Base-by-base conservation (phyloP, 202 grass and related monocot species). In the Cymbopogon flexuosus region DNA sequence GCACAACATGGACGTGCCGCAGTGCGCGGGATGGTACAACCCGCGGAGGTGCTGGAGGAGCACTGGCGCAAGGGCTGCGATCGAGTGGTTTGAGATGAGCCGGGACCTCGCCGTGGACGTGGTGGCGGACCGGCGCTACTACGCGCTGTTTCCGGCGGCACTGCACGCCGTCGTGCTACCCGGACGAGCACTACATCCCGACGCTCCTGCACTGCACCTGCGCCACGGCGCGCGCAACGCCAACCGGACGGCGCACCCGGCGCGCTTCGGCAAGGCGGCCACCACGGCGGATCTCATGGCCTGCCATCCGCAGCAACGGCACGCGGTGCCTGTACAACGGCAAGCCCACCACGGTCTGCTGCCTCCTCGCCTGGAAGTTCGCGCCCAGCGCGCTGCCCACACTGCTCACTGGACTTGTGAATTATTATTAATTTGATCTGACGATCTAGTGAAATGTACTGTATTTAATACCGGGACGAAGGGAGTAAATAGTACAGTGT, bases 61-160 rank as follows among this genome's bases (percentile, higher is more conserved):
- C 79, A 97, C 43, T 97, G 93, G 93, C 33, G 90, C 3, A 97
- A 97, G 49, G 90, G 93, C 0, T 93, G 90, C 0, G 27, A 27
- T 27, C 27, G 88, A 97, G 79, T 97, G 93, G 90, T 97, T 97
- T 23, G 93, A 97, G 71, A 87, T 97, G 8, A 93, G 82, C 88
- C 81, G 90, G 8, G 90, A 91, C 9, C 86, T 93, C 6, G 88
- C 93, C 16, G 84, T 86, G 4, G 92, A 86, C 64, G 42, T 97
- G 5, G 68, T 97, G 5, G 81, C 93, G 1, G 93, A 93, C 54
- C n/a, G 29, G 16, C 92, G 84, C 36, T 97, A 97, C 66, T 86
- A 97, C 66, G 35, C 72, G 11, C 58, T 97, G 5, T 97, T 97
- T 97, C 83, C 51, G 81, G 1, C 87, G 85, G 33, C 80, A 89